Evolutionary conservation across 331 rosid species (phyloP), one percentile per base, ranked within the genome.

Genomic region (Erythrophleum ivorense): DNA sequence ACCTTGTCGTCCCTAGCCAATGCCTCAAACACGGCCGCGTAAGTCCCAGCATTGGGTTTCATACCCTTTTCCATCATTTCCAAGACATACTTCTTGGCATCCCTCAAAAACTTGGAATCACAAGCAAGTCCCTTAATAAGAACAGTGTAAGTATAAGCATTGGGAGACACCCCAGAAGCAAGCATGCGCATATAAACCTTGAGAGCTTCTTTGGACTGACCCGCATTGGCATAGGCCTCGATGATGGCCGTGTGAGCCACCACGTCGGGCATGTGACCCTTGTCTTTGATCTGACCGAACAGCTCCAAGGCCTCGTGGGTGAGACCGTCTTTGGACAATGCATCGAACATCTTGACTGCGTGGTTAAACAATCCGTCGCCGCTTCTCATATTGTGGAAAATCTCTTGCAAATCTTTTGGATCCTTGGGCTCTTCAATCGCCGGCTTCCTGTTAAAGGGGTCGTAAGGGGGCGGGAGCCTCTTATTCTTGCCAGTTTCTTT

Each of bases 311-410:
- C 97, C 72, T 90, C 92, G 54, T 94, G 97, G 73, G 97, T 90
- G 18, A 87, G 85, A 16, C 97, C 94, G 45, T 91, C 91, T 55
- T 90, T 90, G 46, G 97, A 92, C 97, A 94, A 90, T 57, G 80
- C 94, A 91, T 91, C 95, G 91, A 94, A 89, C 97, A 89, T 92
- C 88, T 91, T 92, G 33, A 85, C 92, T 33, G 97, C 97, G 70
- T 88, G 89, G 78, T 87, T 90, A 21, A 85, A 67, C 45, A 94
- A 53, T 13, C 97, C 95, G 0, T 92, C 92, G 15, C 85, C 86
- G 21, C 40, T 71, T 14, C 91, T 75, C 91, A 89, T 90, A 62
- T 89, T 80, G 84, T 91, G 93, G 74, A 92, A 94, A 6, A 91
- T 85, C 79, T 90, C 87, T 38, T 92, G 97, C 73, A 94, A 71